Conservation (phyloP, 129 eudicot genomes). For the Heracleum sosnowskyi region DNA sequence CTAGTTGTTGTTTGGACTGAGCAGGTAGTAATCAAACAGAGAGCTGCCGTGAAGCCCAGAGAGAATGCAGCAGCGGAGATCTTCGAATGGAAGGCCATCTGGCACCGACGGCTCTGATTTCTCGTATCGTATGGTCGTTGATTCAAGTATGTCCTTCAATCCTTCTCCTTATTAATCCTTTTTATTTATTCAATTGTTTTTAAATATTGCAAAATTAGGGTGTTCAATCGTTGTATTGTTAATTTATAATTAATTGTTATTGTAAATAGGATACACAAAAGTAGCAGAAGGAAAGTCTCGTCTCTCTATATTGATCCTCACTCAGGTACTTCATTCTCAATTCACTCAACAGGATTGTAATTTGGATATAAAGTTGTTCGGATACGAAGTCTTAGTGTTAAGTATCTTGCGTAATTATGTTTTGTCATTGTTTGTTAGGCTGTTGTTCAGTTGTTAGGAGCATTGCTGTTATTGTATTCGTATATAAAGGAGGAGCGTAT, state of each 20-base stretch:
- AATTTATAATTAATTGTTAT: neutral
- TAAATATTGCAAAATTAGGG: neutral
- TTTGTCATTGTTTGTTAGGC: constrained; percentile 29
- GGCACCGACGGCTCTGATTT: constrained; percentile 98
- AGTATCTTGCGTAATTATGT: neutral
- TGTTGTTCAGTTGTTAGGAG: constrained; percentile 38
- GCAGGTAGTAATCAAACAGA: no score
- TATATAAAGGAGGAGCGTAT: constrained; percentile 23
- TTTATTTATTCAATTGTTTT: neutral
- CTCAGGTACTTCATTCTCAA: constrained; percentile 43
- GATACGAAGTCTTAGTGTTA: no score
- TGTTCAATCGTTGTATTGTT: neutral
- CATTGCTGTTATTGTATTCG: constrained; percentile 22
- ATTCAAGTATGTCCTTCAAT: constrained; percentile 35
- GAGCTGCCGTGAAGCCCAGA: neutral
- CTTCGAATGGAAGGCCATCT: constrained; percentile 58
- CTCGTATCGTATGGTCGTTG: constrained; percentile 94
- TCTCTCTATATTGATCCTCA: constrained; percentile 41
- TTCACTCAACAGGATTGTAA: neutral
- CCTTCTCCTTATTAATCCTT: neutral
- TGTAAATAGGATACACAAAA: constrained; percentile 55
- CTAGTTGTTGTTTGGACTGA: no score
- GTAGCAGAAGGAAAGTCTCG: constrained; percentile 74
- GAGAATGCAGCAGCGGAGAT: constrained; percentile 51
- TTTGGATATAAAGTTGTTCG: neutral